Base-by-base conservation (phyloP, 2,329 filamentous ascomycete genomes). In the Penicillium griseofulvum region DNA sequence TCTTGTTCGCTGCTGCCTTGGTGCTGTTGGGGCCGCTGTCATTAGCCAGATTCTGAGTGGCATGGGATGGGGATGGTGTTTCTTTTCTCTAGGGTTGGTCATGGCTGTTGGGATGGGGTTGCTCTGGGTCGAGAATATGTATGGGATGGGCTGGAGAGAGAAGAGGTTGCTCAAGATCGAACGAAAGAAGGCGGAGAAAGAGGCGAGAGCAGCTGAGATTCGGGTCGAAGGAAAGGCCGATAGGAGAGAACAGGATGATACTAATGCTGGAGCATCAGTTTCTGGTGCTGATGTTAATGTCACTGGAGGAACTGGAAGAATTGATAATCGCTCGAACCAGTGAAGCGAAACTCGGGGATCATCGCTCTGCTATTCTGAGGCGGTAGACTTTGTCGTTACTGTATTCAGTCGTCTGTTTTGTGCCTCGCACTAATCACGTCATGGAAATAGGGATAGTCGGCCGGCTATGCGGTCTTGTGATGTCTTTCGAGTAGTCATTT, bases 41-140 rank as follows among this genome's bases (percentile, higher is more conserved):
- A 55, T 70, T 19, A 49, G 68, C 11, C 56, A 64, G 19, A 64
- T 72, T 54, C 49, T 72, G n/a, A 37, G 52, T 14, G 55, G 47
- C 0, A 62, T 69, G 54, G 68, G 67, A 1, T 55, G 59, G 44
- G 67, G 66, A 2, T 70, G 66, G 67, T 67, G 58, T 39, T 72
- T 70, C 55, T 60, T 61, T 17, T 57, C 70, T 16, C 42, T 71
- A 9, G 67, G 62, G 0, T 22, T 59, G 9, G 14, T 58, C 12
- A 58, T 64, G 57, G 43, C 41, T n/a, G 51, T 43, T 33, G 55
- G 54, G 6, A 19, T 63, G 47, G 60, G 47, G 5, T 45, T 66
- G 49, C 52, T 65, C 8, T 62, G 53, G 57, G 16, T 60, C 7
- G 61, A 65, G 38, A 52, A 33, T 19, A 11, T 50, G 5, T 55